A percentile compares a stretch with the other conserved stretches of the same genome.
Conservation (phyloP, 208 protist genomes). For the Leishmania major region DNA sequence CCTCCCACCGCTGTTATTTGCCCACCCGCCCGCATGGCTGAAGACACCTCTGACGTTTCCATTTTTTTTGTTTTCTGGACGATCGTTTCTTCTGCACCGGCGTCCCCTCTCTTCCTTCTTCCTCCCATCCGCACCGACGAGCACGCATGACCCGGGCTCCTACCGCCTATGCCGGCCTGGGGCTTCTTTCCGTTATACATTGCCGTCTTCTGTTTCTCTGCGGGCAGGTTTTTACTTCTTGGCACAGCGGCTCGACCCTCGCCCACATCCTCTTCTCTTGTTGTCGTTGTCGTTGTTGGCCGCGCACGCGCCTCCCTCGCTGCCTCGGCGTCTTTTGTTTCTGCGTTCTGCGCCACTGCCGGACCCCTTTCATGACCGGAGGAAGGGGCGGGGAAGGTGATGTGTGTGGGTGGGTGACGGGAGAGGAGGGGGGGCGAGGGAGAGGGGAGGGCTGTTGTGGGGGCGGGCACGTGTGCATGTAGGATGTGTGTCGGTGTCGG, state of each 20-base stretch:
- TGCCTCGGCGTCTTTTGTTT: neutral
- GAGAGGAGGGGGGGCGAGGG: too few species aligned
- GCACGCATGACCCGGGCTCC: neutral
- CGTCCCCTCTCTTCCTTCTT: neutral
- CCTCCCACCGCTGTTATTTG: neutral
- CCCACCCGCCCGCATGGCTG: too few species aligned
- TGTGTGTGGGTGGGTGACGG: too few species aligned
- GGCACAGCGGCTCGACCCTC: neutral
- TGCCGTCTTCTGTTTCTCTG: neutral
- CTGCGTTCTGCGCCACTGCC: neutral
- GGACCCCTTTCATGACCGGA: neutral
- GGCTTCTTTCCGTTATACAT: neutral
- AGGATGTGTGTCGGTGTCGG: too few species aligned
- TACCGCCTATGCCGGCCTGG: neutral
- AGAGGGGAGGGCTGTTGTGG: too few species aligned
- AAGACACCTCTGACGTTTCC: too few species aligned
- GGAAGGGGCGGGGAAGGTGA: neutral
- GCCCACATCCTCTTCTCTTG: neutral
- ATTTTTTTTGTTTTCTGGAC: too few species aligned
- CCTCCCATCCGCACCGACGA: neutral
- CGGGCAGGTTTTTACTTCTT: too few species aligned
- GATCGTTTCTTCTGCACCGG: too few species aligned
- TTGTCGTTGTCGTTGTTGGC: neutral
- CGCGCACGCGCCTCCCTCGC: neutral
- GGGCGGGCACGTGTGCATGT: too few species aligned